Conservation (phyloP, 1,139 yeast genomes). For the Nematodospora anomalae region DNA sequence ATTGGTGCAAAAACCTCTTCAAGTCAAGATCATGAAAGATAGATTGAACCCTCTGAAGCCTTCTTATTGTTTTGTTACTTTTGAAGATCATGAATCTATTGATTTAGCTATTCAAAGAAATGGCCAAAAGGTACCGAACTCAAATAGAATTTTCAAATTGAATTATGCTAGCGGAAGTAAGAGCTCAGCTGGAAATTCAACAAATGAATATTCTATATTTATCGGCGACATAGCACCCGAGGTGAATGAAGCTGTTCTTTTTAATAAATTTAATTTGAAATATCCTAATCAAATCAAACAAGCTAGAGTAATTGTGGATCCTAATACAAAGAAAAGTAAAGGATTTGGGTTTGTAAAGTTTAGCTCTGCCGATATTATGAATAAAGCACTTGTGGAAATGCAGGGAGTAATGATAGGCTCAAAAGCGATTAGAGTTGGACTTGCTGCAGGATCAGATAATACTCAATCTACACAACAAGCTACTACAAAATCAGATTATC, state of each 20-base stretch:
- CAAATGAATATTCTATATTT: conserved; percentile 33
- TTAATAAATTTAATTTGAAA: conserved; percentile 66
- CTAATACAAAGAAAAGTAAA: conserved; percentile 69
- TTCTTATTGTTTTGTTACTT: conserved; percentile 80
- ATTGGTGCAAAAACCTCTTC: conserved; percentile 37
- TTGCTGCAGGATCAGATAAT: conserved; percentile 25
- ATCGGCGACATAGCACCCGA: conserved; percentile 84
- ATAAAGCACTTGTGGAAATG: conserved; percentile 76
- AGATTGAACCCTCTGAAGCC: conserved; percentile 29
- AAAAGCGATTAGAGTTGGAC: conserved; percentile 68
- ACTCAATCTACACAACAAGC: conserved; percentile 8
- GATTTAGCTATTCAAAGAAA: conserved; percentile 69
- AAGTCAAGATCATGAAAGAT: conserved; percentile 40
- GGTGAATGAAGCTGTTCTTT: conserved; percentile 69
- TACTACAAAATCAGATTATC: conserved; percentile 9
- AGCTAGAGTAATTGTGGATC: conserved; percentile 85
- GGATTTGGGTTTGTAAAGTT: conserved; percentile 95
- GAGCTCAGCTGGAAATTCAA: conserved; percentile 4
- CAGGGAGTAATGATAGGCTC: conserved; percentile 75
- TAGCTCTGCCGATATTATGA: conserved; percentile 67
- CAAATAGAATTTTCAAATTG: conserved; percentile 60
- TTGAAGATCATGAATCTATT: conserved; percentile 64
- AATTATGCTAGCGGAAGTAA: conserved; percentile 78
- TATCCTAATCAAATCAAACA: conserved; percentile 74
- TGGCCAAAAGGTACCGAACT: conserved; percentile 66